A percentile compares a stretch with the other conserved stretches of the same genome.
phyloP scores from a whole-genome alignment of 805 yeast species.

The Yamadazyma sp. region DNA sequence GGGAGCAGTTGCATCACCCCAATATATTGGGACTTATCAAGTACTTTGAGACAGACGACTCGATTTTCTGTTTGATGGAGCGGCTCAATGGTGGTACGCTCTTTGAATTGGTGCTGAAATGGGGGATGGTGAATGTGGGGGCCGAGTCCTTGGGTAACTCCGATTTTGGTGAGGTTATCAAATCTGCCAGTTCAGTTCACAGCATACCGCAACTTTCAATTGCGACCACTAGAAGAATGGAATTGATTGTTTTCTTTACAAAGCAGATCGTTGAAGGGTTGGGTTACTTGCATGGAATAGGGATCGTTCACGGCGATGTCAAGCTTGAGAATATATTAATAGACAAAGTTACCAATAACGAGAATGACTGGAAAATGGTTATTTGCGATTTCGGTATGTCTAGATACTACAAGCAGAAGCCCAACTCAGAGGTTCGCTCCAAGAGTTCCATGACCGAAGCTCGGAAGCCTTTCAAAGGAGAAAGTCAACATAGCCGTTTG shows the following conservation, averaged over 20 bases:
- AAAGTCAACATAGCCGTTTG: conserved; percentile 18
- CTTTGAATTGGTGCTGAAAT: conserved; percentile 66
- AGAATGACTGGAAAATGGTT: conserved; percentile 39
- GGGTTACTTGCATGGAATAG: conserved; percentile 54
- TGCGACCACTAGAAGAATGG: conserved; percentile 7
- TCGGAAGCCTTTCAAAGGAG: conserved; percentile 38
- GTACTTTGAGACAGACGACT: conserved; percentile 58
- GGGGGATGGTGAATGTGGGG: too few relatives aligned
- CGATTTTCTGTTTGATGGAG: conserved; percentile 72
- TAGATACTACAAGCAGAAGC: conserved; percentile 25
- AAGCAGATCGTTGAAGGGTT: conserved; percentile 60
- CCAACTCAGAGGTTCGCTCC: conserved; percentile 14
- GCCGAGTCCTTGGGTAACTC: neutral
- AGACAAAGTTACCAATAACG: conserved; percentile 30
- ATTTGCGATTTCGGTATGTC: conserved; percentile 93
- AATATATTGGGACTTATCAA: conserved; percentile 62
- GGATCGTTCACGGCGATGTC: conserved; percentile 78
- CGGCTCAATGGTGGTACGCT: conserved; percentile 75
- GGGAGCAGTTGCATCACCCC: conserved; percentile 69
- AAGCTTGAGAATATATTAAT: conserved; percentile 79
- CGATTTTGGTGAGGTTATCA: neutral
- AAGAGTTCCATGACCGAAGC: conserved; percentile 23
- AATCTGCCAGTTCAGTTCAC: neutral
- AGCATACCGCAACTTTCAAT: neutral
- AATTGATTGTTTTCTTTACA: conserved; percentile 9